Conservation (phyloP, 306 rosid species). For the Ormosia emarginata region DNA sequence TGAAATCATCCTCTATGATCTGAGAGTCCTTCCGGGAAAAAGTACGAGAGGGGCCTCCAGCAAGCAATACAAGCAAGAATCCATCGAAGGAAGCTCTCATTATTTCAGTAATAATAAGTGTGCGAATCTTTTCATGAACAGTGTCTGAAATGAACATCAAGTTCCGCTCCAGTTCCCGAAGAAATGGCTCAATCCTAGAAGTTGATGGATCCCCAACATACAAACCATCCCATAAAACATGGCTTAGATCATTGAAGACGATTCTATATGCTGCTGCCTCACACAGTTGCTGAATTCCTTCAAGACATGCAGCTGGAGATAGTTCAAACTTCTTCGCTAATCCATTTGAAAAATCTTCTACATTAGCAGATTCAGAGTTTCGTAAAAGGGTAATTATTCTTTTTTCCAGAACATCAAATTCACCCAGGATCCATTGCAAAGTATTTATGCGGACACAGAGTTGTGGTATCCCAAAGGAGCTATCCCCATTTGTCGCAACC, state of each 20-base stretch:
- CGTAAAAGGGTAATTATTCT: constrained; percentile 80
- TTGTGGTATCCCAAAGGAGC: constrained; percentile 70
- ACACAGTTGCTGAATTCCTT: constrained; percentile 89
- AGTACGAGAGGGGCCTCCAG: constrained; percentile 92
- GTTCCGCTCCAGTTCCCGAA: constrained; percentile 73
- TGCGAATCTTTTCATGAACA: constrained; percentile 81
- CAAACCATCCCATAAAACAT: constrained; percentile 74
- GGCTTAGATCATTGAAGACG: constrained; percentile 77
- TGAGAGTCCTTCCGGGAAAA: constrained; percentile 79
- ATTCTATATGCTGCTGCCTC: constrained; percentile 86
- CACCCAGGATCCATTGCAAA: constrained; percentile 77
- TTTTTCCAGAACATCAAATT: constrained; percentile 86
- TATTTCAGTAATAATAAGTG: constrained; percentile 72
- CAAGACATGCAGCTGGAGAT: constrained; percentile 80
- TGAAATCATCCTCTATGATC: constrained; percentile 85
- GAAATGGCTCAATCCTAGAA: constrained; percentile 79
- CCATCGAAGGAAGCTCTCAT: constrained; percentile 99
- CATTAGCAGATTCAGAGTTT: constrained; percentile 88
- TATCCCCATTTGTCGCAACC: constrained; percentile 90
- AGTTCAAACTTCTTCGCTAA: constrained; percentile 78
- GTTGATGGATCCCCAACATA: constrained; percentile 81
- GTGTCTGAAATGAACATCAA: constrained; percentile 61
- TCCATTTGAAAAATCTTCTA: constrained; percentile 85
- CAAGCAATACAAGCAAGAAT: constrained; percentile 88
- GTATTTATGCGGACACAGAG: constrained; percentile 85